Conservation (phyloP, 805 yeast genomes). For the Yarrowia sp. region DNA sequence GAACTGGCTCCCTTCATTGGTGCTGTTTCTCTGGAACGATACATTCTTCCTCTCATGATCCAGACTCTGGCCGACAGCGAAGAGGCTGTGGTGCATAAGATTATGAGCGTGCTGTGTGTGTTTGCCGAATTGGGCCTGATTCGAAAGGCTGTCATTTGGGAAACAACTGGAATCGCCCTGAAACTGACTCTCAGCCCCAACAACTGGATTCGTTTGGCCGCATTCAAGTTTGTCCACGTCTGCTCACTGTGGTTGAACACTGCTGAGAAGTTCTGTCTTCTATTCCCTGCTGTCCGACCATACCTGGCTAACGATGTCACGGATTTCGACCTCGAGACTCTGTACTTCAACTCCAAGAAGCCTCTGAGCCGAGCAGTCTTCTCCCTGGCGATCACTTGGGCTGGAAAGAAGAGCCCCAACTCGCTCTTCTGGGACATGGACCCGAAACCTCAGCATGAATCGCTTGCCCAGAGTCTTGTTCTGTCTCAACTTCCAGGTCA, state of each 20-base stretch:
- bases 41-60: constrained; percentile 75
- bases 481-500: constrained; percentile 18
- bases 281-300: constrained; percentile 76
- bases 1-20: constrained; percentile 81
- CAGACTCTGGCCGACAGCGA: constrained; percentile 85
- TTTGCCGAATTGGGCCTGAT: constrained; percentile 58
- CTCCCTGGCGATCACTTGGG: constrained; percentile 68
- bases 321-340: constrained; percentile 60
- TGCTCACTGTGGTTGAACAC: constrained; percentile 60
- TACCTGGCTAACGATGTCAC: constrained; percentile 75
- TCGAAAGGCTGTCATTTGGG: constrained; percentile 52
- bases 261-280: constrained; percentile 79
- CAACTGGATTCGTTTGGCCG: constrained; percentile 74
- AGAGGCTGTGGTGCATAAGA: constrained; percentile 72
- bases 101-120: constrained; percentile 57
- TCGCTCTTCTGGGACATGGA: constrained; percentile 75
- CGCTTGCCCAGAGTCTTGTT: constrained; percentile 7
- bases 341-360: constrained; percentile 64
- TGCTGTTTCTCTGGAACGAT: constrained; percentile 76
- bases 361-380: constrained; percentile 68
- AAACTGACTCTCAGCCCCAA: constrained; percentile 80
- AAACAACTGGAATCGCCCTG: constrained; percentile 49
- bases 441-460: constrained; percentile 3
- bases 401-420: constrained; percentile 52
- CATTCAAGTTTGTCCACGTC: constrained; percentile 58